Evolutionary conservation across 73 alveolate species (phyloP), one percentile per base, ranked within the genome.

Genomic region (Paramecium caudatum): DNA sequence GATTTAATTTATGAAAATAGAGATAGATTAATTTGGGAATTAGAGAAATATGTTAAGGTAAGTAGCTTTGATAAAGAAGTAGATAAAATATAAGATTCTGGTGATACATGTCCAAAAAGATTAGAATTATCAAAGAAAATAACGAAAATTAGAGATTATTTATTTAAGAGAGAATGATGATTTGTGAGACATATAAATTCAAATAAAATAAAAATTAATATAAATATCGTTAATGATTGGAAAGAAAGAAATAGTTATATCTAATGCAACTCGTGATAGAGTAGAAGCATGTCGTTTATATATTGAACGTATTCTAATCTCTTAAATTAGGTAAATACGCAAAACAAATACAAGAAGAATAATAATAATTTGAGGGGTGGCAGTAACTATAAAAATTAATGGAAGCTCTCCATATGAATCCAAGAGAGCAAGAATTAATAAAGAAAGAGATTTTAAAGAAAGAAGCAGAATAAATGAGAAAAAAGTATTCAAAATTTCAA

Each of bases 401-500:
- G 91, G 86, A 91, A n/a, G 46, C 48, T 3, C 91, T 90, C 47
- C 84, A 90, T 78, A 69, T 93, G 70, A 91, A 46, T 82, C 82
- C 91, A 10, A 46, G 16, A 15, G 93, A 93, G 48, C 16, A 91
- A 45, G 94, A 93, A 23, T 25, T 84, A 7, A 93, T 93, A 81
- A 93, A 91, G 33, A 82, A 91, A 55, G 97, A 93, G 30, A 92
- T 93, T 9, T 55, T 87, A 36, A 45, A 80, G 48, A 83, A 90
- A 47, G 97, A 93, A 65, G 95, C 97, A 46, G 95, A 82, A 21
- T 45, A 90, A 19, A 82, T 83, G 82, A 88, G 96, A 90, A 91
- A 91, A 45, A 74, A 85, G 95, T 91, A 91, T 45, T 55, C n/a
- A 84, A 16, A 34, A 19, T 37, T 43, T 25, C 23, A 55, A 62